Percentiles rank a stretch among this genome's conserved stretches.
phyloP scores from a whole-genome alignment of 2,329 filamentous ascomycete genomes.

The Trichoderma endophyticum region DNA sequence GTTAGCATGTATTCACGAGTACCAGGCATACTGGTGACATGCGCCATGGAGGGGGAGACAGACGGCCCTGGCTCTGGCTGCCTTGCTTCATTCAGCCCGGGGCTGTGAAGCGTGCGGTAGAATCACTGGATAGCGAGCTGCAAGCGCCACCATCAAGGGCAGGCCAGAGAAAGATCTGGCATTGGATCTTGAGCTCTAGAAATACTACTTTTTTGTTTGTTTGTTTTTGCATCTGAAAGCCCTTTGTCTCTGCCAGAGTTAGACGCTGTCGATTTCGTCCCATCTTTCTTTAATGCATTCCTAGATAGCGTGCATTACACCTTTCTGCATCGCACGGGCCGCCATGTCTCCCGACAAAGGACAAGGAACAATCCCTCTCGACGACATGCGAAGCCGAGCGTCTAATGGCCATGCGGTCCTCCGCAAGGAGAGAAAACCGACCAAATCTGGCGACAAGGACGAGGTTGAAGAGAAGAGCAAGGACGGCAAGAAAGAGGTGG shows the following conservation, averaged over 20 bases:
- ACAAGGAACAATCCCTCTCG: constrained; percentile 18
- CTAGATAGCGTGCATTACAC: not conserved
- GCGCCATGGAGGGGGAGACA: not conserved
- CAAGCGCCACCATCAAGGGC: constrained; percentile 3
- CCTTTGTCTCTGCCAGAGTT: not conserved
- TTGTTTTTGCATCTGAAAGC: not conserved
- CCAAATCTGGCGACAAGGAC: constrained; percentile 9
- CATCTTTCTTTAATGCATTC: not conserved
- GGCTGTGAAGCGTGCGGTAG: not conserved
- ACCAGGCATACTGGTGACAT: not conserved
- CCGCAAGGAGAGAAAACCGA: constrained; percentile 18
- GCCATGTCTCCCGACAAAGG: constrained; percentile 21
- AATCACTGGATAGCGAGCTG: not conserved
- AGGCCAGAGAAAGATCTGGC: not conserved
- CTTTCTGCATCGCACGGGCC: not conserved
- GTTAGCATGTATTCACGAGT: not conserved
- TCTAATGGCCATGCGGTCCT: constrained; percentile 20
- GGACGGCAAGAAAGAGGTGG: not conserved
- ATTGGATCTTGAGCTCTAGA: not conserved
- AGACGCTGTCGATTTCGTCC: not conserved
- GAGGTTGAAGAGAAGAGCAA: not conserved
- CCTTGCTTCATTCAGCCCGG: constrained; percentile 14
- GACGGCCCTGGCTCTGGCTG: not conserved
- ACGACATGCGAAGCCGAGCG: constrained; percentile 21
- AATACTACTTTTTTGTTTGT: not conserved